phyloP scores from a whole-genome alignment of 2,329 filamentous ascomycete genomes.

The Verticillium tricorpus region DNA sequence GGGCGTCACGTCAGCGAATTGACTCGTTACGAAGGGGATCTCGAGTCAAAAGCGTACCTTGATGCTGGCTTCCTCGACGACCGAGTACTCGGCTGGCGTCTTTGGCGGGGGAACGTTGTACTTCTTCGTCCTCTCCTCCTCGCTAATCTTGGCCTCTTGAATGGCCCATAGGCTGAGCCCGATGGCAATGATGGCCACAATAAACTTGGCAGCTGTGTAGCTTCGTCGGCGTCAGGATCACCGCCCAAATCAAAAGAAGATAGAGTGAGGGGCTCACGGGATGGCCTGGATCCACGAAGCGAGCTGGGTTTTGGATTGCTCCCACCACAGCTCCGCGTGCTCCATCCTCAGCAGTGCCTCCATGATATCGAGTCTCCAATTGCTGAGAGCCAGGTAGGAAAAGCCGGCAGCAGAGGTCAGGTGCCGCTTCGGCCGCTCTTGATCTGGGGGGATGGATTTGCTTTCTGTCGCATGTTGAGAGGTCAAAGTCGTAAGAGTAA shows the following conservation, averaged over 20 bases:
- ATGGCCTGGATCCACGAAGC: background rate
- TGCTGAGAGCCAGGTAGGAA: background rate
- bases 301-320: background rate
- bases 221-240: background rate
- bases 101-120: constrained; percentile 62
- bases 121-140: constrained; percentile 39
- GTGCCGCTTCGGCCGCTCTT: background rate
- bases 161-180: constrained; percentile 24
- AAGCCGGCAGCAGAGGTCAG: background rate
- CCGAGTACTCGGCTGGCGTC: constrained; percentile 50
- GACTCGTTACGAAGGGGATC: background rate
- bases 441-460: too few relatives aligned
- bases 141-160: constrained; percentile 19
- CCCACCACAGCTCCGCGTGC: background rate
- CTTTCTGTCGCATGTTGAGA: background rate
- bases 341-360: background rate
- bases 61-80: constrained; percentile 56
- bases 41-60: constrained; percentile 36
- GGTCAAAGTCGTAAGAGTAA: background rate
- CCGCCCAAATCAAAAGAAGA: background rate
- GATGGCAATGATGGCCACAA: constrained; percentile 23
- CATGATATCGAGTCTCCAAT: background rate
- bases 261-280: background rate
- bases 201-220: constrained; percentile 15
- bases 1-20: background rate